Conservation (phyloP, 23 red algal species). For the Chondrus crispus region DNA sequence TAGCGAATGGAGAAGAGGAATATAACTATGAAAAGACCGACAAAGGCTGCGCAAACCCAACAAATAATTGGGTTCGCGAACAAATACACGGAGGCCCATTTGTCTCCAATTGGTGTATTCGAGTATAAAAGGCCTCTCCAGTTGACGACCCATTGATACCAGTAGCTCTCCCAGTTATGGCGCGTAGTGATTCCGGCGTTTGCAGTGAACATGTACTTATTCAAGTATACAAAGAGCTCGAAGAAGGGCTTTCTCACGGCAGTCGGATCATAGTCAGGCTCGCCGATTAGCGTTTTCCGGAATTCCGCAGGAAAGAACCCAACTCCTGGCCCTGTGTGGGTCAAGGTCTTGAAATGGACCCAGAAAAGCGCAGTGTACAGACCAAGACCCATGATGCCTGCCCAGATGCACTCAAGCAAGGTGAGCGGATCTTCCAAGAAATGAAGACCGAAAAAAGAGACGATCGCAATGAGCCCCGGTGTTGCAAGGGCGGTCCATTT, state of each 20-base stretch:
- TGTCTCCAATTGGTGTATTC: slow-evolving; percentile 37
- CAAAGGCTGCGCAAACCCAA: slow-evolving; percentile 22
- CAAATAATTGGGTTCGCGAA: slow-evolving; percentile 83
- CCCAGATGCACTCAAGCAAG: slow-evolving; percentile 70
- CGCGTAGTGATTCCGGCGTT: slow-evolving; percentile 79
- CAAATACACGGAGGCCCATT: slow-evolving; percentile 84
- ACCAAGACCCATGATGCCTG: slow-evolving; percentile 48
- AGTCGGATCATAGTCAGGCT: slow-evolving; percentile 75
- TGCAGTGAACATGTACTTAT: slow-evolving; percentile 89
- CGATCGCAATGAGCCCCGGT: slow-evolving; percentile 76
- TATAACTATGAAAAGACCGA: slow-evolving; percentile 25
- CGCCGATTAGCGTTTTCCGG: slow-evolving; percentile 64
- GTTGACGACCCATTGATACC: slow-evolving; percentile 95
- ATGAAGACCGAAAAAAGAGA: slow-evolving; percentile 81
- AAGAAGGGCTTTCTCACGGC: slow-evolving; percentile 54
- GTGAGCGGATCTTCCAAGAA: slow-evolving; percentile 58
- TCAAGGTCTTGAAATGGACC: slow-evolving; percentile 82
- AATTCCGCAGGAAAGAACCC: slow-evolving; percentile 76
- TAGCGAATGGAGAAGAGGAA: slow-evolving; percentile 22
- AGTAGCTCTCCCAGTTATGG: slow-evolving; percentile 88
- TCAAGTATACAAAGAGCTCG: slow-evolving; percentile 73
- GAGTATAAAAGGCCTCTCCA: slow-evolving; percentile 91
- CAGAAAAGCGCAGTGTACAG: slow-evolving; percentile 70
- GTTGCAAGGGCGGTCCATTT: slow-evolving; percentile 95
- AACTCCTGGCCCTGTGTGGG: slow-evolving; percentile 76